These are phyloP conservation scores for Deinandra increscens DNA, from an alignment of 129 eudicot genomes.

Conservation along the genomic window DNA sequence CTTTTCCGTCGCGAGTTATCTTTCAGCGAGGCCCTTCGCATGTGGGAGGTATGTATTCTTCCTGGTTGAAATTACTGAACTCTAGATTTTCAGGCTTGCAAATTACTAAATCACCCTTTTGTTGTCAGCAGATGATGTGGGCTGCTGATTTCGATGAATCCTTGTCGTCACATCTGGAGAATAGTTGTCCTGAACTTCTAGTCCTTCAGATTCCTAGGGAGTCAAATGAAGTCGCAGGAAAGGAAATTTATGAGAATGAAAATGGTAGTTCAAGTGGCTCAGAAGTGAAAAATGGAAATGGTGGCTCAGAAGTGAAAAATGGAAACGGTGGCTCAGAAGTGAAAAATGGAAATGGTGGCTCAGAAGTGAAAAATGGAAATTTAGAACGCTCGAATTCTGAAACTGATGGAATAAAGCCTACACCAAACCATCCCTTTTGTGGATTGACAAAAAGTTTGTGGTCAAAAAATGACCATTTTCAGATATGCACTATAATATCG, in stretches of 20 bases:
- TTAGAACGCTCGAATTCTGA: constrained; percentile 49
- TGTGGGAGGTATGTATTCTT: constrained; percentile 95
- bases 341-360: too few species aligned
- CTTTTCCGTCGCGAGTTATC: constrained; percentile 94
- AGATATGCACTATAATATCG: constrained; percentile 46
- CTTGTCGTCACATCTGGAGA: constrained; percentile 59
- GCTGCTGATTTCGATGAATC: constrained; percentile 97
- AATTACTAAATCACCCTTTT: constrained; percentile 13
- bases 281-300: constrained; percentile 32
- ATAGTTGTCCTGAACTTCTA: constrained; percentile 77
- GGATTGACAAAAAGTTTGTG: constrained; percentile 78
- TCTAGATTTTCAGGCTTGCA: background rate
- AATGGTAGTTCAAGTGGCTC: constrained; percentile 38
- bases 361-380: constrained; percentile 36
- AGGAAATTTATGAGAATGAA: constrained; percentile 48
- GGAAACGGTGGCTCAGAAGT: too few species aligned
- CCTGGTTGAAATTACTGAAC: constrained; percentile 6
- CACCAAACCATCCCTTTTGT: constrained; percentile 72
- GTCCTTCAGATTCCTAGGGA: constrained; percentile 56
- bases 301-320: constrained; percentile 31
- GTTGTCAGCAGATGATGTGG: constrained; percentile 86
- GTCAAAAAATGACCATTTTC: constrained; percentile 65
- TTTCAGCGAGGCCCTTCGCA: constrained; percentile 85
- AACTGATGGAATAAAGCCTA: constrained; percentile 51
- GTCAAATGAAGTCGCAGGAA: constrained; percentile 40